Conservation (phyloP, 257 asterid species). For the Anisodus acutangulus region DNA sequence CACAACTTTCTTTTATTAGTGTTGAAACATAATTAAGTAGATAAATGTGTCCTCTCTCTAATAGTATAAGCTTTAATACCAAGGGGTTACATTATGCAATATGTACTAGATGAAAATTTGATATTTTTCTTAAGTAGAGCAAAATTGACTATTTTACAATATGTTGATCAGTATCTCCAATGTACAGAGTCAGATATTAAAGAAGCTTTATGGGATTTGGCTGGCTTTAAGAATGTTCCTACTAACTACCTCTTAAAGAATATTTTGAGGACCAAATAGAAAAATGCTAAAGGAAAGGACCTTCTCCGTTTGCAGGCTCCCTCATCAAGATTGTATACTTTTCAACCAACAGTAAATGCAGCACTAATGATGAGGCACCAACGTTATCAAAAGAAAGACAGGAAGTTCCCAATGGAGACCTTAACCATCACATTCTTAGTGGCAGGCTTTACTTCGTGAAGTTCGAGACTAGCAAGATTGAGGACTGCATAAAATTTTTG, state of each 20-base stretch:
- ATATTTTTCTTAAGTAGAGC: neutral
- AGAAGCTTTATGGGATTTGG: neutral
- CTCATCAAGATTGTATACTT: slow-evolving; percentile 82
- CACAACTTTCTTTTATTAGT: neutral
- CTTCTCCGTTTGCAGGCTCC: slow-evolving; percentile 57
- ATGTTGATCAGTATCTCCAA: slow-evolving; percentile 13
- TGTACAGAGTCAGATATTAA: neutral
- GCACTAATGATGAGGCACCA: slow-evolving; percentile 37
- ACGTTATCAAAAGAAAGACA: slow-evolving; percentile 24
- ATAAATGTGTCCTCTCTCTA: neutral
- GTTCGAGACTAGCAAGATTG: slow-evolving; percentile 54
- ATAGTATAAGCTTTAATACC: neutral
- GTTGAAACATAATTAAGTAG: neutral
- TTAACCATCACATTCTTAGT: slow-evolving; percentile 31
- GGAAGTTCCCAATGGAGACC: slow-evolving; percentile 40
- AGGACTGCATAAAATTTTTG: slow-evolving; percentile 50
- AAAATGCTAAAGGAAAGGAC: neutral
- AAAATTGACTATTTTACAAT: neutral
- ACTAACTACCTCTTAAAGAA: neutral
- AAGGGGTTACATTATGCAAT: neutral
- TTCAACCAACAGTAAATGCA: slow-evolving; percentile 42
- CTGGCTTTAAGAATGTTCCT: neutral
- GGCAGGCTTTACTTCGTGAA: slow-evolving; percentile 50
- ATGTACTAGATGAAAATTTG: neutral
- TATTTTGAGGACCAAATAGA: neutral